Percentiles rank a stretch among this genome's conserved stretches.
Evolutionary conservation across 164 flowering plant genomes (phyloP).

Genomic region (Dillenia suffruticosa): DNA sequence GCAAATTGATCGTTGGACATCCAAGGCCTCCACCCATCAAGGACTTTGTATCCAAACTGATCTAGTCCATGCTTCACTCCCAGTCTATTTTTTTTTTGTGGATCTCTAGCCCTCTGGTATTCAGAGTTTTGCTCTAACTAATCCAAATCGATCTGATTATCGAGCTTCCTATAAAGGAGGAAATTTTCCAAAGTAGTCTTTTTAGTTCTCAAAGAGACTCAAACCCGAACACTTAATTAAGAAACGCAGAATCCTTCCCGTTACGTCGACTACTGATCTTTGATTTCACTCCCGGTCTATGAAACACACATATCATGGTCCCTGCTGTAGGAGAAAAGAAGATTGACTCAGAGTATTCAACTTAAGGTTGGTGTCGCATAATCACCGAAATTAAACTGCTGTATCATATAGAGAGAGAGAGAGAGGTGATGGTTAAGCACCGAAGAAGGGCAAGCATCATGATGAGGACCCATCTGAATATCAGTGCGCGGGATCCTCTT

Average conservation of each 20-base stretch:
- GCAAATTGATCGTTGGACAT: constrained; percentile 58
- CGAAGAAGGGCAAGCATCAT: not conserved
- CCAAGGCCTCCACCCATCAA: constrained; percentile 96
- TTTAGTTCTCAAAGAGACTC: no score
- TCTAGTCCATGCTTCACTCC: constrained; percentile 88
- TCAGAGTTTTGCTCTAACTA: no score
- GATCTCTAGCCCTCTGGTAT: no score
- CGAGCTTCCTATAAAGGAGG: no score
- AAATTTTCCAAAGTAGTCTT: no score
- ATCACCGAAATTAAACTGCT: not conserved
- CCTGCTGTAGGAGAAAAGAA: constrained; percentile 47
- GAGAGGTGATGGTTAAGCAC: not conserved
- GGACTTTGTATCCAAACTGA: constrained; percentile 62
- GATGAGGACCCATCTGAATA: constrained; percentile 53
- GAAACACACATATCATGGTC: constrained; percentile 99
- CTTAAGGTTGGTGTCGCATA: not conserved
- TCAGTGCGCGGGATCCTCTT: constrained; percentile 71
- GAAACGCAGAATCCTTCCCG: no score
- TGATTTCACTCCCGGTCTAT: constrained; percentile 76
- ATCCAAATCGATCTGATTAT: no score
- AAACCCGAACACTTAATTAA: no score
- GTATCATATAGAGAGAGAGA: not conserved
- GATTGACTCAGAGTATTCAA: not conserved
- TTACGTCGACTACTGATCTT: no score
- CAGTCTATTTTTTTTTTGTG: no score